These are phyloP conservation scores for Neospora caninum DNA, from an alignment of 169 alveolate genomes.

Conservation along the genomic window DNA sequence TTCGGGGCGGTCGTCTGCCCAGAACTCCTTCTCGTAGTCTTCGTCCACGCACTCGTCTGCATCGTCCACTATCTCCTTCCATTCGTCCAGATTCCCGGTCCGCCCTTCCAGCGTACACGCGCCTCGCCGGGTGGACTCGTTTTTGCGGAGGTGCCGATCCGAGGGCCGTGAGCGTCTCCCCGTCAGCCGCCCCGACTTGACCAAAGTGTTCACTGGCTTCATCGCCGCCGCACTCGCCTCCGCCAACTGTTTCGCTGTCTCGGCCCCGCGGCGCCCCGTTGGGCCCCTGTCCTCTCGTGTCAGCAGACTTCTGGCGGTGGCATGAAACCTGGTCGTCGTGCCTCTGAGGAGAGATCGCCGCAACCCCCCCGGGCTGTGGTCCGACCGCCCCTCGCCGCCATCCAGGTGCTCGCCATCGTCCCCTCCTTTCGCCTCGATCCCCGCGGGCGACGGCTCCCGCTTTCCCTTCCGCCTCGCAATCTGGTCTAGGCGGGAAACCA, in stretches of 20 bases:
- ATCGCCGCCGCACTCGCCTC: neutral
- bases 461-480: neutral
- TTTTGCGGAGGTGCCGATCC: neutral
- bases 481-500: neutral
- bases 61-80: neutral
- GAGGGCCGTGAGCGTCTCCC: neutral
- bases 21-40: neutral
- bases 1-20: neutral
- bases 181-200: neutral
- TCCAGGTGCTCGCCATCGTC: neutral
- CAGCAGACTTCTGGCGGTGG: neutral
- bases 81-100: neutral
- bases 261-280: neutral
- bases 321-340: neutral
- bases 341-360: neutral
- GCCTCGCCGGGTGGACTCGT: neutral
- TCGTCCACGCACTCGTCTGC: neutral
- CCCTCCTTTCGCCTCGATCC: neutral
- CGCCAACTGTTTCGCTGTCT: neutral
- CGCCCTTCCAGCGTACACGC: neutral
- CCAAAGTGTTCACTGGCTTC: neutral
- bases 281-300: neutral
- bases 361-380: neutral
- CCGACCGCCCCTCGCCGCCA: neutral
- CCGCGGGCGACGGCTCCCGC: neutral